Evolutionary conservation across 768 basidiomycete genomes (phyloP), one percentile per base, ranked within the genome.

Genomic region (Paxillus ammoniavirescens): DNA sequence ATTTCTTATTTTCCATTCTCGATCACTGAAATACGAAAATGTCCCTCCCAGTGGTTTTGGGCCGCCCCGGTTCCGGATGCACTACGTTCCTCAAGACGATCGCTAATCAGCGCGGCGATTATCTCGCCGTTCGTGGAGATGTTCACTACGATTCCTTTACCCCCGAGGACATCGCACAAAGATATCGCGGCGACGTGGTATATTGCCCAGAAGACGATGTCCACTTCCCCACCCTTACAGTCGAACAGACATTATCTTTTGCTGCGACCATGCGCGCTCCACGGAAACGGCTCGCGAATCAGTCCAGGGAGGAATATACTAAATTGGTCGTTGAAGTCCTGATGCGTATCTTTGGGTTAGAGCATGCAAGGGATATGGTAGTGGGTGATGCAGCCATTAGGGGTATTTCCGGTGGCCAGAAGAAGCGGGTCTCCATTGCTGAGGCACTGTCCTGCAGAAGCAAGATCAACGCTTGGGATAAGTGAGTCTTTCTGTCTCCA

Each of bases 351-450:
- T 91, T 93, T 60, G 92, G 93, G 12, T 77, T 96, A 58, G 73
- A 75, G 3, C 89, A 91, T 62, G 84, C 81, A 2, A 78, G 78
- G 62, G 76, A 85, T 50, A 93, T 91, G 0, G 79, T 80, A 5
- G 80, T 95, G 43, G 93, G 93, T 6, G 82, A 93, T 72, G 87
- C 84, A 15, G 79, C 81, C 31, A 79, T 93, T 9, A 76, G 84
- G 10, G 87, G 88, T n/a, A 79, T 90, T 15, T 83, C 81, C 37
- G 88, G 89, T 13, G 89, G 89, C 2, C 84, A 91, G 75, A 82
- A 80, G 73, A 93, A 92, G 68, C 82, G 91, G 9, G 90, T 93
- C 3, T 86, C 86, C n/a, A 87, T 91, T 59, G 78, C 81, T 1
- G 92, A 94, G 65, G 75, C 78, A 2, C 68, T 91, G 49, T 82